These are phyloP conservation scores for Akanthomyces lecanii DNA, from an alignment of 2,329 filamentous ascomycete genomes.

Conservation along the genomic window DNA sequence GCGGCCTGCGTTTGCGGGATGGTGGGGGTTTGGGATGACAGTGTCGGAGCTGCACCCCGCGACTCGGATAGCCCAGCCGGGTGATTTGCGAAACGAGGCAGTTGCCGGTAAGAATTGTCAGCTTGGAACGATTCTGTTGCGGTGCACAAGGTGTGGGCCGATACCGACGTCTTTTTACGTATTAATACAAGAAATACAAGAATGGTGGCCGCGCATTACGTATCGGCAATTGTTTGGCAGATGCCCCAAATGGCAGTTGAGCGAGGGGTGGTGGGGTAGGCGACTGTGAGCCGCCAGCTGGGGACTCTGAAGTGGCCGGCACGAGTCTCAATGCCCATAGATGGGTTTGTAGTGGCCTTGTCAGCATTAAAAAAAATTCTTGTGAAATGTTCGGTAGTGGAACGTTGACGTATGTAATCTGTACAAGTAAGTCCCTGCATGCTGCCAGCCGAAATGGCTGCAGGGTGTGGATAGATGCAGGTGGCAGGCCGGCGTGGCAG, in stretches of 20 bases:
- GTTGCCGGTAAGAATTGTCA: too few species aligned
- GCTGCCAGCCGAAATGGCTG: too few species aligned
- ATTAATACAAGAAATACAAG: neutral
- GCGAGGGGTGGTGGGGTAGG: neutral
- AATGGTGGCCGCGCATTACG: constrained; percentile 2
- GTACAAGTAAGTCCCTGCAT: too few species aligned
- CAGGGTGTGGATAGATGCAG: neutral
- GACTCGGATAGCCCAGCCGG: neutral
- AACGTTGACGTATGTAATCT: too few species aligned
- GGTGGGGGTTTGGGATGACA: constrained; percentile 5
- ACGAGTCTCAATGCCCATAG: too few species aligned
- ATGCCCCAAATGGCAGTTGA: neutral
- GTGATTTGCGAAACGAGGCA: neutral
- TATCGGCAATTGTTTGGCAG: constrained; percentile 1
- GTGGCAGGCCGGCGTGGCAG: neutral
- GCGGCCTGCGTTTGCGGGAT: neutral
- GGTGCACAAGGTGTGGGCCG: neutral
- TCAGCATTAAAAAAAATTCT: too few species aligned
- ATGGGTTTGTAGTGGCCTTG: too few species aligned
- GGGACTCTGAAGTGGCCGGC: neutral
- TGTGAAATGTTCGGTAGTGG: too few species aligned
- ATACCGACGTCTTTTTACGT: neutral
- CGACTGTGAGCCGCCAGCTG: neutral
- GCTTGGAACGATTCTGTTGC: neutral
- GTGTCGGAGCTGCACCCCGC: neutral